Base-by-base conservation (phyloP, 306 rosid genomes). In the Medicago arabica region DNA sequence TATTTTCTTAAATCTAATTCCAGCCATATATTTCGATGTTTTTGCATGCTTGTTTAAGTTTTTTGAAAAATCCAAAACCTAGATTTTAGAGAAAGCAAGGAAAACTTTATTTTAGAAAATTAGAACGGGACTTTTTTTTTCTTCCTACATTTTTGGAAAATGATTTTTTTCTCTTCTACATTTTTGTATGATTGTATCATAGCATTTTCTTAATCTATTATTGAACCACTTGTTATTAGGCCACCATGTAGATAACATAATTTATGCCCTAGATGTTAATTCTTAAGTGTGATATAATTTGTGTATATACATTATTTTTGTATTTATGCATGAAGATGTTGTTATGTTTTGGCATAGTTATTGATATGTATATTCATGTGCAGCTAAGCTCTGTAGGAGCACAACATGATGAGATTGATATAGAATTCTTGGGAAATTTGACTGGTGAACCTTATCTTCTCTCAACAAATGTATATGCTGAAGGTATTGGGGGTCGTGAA, bases 341-440 rank as follows among this genome's bases (percentile, higher is more conserved):
- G 19, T 61, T 50, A 2, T 38, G 8, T 63, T 28, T 4, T 3
- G 31, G 28, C 2, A 23, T 1, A 3, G 31, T 43, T 18, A 50
- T 67, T 59, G 14, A 74, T 7, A 31, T 76, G 4, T 44, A 19
- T 15, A 43, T 74, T 53, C 0, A 25, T 68, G 15, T 34, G 67
- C 69, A 85, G 88, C 72, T 85, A 65, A 85, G 88, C 34, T 85
- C 88, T 1, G 63, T 31, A 54, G 83, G 85, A 43, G 11, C 68
- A 19, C 40, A 81, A 58, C 88, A 85, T 49, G 88, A 85, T 61
- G 88, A 85, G 60, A 81, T 85, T 39, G 88, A 85, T 19, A 70
- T 85, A 13, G 88, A 85, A 53, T 85, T 85, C 62, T 51, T 85
- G 50, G 88, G 88, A 0, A 85, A 85, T 78, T 78, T 85, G 55